Conservation (phyloP, 768 basidiomycete species). For the Wakefieldia striispora region DNA sequence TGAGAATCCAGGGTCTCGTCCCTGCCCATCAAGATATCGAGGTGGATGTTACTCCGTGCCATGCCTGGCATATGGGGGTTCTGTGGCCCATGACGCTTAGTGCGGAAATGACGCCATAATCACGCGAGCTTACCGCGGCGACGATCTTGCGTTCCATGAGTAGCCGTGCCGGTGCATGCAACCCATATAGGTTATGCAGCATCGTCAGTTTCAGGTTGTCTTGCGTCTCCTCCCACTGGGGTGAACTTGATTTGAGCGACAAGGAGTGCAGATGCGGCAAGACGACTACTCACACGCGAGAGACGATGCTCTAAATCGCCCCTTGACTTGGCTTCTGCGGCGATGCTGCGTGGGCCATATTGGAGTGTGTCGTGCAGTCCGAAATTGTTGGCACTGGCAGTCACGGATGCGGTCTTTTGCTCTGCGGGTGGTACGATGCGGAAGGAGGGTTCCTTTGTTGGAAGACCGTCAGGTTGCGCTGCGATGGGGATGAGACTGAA, state of each 20-base stretch:
- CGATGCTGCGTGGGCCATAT: slow-evolving; percentile 81
- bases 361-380: slow-evolving; percentile 88
- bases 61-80: slow-evolving; percentile 64
- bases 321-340: slow-evolving; percentile 64
- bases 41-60: slow-evolving; percentile 73
- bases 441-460: slow-evolving; percentile 45
- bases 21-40: slow-evolving; percentile 91
- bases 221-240: slow-evolving; percentile 92
- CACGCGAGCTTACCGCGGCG: slow-evolving; percentile 46
- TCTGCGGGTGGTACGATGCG: slow-evolving; percentile 59
- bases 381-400: slow-evolving; percentile 66
- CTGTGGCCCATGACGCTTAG: slow-evolving; percentile 35
- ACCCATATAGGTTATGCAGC: slow-evolving; percentile 79
- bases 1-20: slow-evolving; percentile 78
- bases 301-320: slow-evolving; percentile 67
- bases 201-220: slow-evolving; percentile 82
- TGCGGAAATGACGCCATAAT: neutral
- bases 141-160: slow-evolving; percentile 96
- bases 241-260: slow-evolving; percentile 1
- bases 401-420: slow-evolving; percentile 60
- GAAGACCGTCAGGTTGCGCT: neutral
- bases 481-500: neutral
- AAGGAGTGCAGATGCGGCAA: neutral
- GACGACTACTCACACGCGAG: slow-evolving; percentile 57
- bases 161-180: slow-evolving; percentile 85